Conservation (phyloP, 257 asterid genomes). For the Knoxia roxburghii region DNA sequence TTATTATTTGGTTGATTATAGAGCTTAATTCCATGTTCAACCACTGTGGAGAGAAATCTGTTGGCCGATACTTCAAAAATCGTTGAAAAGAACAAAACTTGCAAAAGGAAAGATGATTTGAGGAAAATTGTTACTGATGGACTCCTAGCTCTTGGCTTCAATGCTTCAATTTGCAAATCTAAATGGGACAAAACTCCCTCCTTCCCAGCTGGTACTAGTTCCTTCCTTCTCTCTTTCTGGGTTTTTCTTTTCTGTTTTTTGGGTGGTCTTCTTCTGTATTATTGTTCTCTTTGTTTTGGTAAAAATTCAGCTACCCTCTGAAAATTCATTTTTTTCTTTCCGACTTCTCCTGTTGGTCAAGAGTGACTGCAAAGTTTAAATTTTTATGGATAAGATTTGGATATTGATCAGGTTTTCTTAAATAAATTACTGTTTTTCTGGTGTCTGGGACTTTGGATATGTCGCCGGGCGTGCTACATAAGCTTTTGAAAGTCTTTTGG, state of each 20-base stretch:
- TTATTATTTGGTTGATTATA: conserved; percentile 18
- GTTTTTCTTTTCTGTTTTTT: not conserved
- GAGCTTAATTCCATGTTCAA: conserved; percentile 75
- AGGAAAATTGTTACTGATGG: conserved; percentile 61
- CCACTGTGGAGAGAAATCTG: conserved; percentile 63
- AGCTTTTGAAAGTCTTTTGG: not conserved
- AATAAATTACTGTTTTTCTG: not conserved
- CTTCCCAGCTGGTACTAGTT: conserved; percentile 67
- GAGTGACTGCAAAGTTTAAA: not conserved
- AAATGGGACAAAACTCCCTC: conserved; percentile 82
- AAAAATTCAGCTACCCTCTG: not conserved
- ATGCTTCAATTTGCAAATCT: conserved; percentile 78
- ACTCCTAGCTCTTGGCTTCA: conserved; percentile 50
- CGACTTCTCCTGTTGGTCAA: not conserved
- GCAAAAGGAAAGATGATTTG: conserved; percentile 59
- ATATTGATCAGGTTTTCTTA: not conserved
- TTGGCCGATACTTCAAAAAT: conserved; percentile 72
- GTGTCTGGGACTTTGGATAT: not conserved
- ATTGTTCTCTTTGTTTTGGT: not conserved
- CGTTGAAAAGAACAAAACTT: conserved; percentile 63
- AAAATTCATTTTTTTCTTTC: not conserved
- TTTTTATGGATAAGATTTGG: not conserved
- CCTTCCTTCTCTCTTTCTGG: not conserved
- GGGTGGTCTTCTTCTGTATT: not conserved
- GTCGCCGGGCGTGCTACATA: not conserved